Base-by-base conservation (phyloP, 345 rosid genomes). In the Litchi chinensis region DNA sequence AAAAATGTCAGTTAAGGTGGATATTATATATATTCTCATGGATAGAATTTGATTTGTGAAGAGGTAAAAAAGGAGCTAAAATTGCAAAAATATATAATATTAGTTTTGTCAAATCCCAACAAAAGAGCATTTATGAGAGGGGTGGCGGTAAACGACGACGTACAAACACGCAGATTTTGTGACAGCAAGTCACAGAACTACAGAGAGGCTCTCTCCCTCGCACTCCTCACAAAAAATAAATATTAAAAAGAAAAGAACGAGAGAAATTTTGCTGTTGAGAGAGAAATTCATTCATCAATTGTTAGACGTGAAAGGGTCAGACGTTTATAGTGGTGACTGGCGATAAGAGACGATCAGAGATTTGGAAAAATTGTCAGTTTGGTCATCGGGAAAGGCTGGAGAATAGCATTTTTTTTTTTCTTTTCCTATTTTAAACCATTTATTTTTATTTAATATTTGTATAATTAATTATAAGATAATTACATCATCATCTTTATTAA, bases 321-420 rank as follows among this genome's bases (percentile, higher is more conserved):
- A 75, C 71, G 79, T 80, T 50, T 43, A 8, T 43, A 16, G 48
- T 0, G 11, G 13, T 46, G 63, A 8, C 41, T 0, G 11, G 13
- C 5, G 63, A 8, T 48, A 63, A 67, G 6, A 10, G 28, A 22
- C 73, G 50, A 76, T 79, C 74, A 68, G 68, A 79, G 63, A 79
- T 52, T 54, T 44, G 78, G 66, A 68, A 79, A 76, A 71, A 76
- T 71, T 81, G 84, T 81, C 87, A 83, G 90, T 78, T 81, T 78
- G 70, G 81, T 79, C 83, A 83, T 80, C 57, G 87, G 84, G 78
- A 87, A 87, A 69, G 79, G 82, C 82, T 79, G 86, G 83, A 79
- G 79, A 79, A 74, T 70, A 82, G 77, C 63, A 26, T 22, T 8
- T 70, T 40, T 0, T 46, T 46, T 46, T 46, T 8, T 6, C 10